These are phyloP conservation scores for Ceratocystis lukuohia DNA, from an alignment of 2,329 filamentous ascomycete species.

Conservation along the genomic window DNA sequence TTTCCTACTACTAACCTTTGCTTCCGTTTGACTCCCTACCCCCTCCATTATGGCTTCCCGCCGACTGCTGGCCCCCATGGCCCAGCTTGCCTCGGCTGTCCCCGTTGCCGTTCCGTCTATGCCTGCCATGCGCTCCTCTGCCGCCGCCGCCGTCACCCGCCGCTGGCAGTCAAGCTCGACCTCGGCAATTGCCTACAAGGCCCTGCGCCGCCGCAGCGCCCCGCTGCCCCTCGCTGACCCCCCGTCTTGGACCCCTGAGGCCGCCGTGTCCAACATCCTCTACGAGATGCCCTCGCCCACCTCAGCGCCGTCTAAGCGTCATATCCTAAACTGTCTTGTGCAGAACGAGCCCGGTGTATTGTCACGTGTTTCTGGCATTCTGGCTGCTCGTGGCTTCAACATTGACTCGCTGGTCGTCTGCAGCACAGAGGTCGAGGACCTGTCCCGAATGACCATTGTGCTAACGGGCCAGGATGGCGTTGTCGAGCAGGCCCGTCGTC, in stretches of 20 bases:
- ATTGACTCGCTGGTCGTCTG: conserved; percentile 97
- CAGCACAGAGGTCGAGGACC: conserved; percentile 90
- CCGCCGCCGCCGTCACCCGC: conserved; percentile 21
- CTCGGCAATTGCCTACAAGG: conserved; percentile 93
- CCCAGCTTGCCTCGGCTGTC: conserved; percentile 24
- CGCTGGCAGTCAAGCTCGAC: conserved; percentile 52
- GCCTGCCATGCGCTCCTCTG: conserved; percentile 23
- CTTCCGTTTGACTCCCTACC: conserved; percentile 9
- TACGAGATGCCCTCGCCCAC: conserved; percentile 92
- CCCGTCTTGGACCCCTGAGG: conserved; percentile 74
- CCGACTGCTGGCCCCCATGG: conserved; percentile 32
- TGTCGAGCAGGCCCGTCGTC: conserved; percentile 88
- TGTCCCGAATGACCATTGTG: conserved; percentile 98
- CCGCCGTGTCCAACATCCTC: conserved; percentile 93
- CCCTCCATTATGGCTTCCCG: conserved; percentile 32
- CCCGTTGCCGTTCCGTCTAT: conserved; percentile 24
- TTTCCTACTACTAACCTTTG: conserved; percentile 9
- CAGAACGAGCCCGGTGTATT: conserved; percentile 98
- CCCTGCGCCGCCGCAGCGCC: conserved; percentile 77
- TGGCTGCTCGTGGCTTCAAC: conserved; percentile 95
- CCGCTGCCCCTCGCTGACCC: conserved; percentile 68
- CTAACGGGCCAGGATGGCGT: conserved; percentile 92
- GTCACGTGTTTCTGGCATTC: conserved; percentile 88
- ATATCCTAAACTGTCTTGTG: conserved; percentile 94
- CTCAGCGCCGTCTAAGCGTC: conserved; percentile 72